Percentiles rank a stretch among this genome's conserved stretches.
These are phyloP conservation scores for Zizania latifolia DNA, from an alignment of 176 grass and related monocot species.

Conservation along the genomic window DNA sequence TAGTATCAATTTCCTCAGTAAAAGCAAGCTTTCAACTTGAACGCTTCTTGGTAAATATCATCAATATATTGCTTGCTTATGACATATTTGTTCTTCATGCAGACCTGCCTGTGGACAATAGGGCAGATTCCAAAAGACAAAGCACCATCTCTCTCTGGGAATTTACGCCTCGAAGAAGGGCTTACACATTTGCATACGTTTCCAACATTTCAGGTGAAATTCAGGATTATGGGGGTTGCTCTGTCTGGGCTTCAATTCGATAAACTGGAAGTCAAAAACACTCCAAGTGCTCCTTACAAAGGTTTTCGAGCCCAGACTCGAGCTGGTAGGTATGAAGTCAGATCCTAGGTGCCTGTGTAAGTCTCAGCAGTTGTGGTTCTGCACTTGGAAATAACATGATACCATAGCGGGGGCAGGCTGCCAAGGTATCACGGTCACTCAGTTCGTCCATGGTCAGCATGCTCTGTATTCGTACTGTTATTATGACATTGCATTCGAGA, in stretches of 20 bases:
- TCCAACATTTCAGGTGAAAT: conserved; percentile 74
- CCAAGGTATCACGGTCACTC: neutral
- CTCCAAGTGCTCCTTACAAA: conserved; percentile 64
- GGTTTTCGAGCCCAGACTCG: conserved; percentile 89
- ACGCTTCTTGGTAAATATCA: neutral
- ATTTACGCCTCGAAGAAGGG: conserved; percentile 67
- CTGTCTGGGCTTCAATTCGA: conserved; percentile 89
- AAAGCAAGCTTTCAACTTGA: neutral
- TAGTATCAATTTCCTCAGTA: neutral
- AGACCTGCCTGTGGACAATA: conserved; percentile 89
- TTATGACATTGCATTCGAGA: neutral
- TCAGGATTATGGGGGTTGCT: conserved; percentile 86
- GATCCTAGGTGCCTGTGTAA: conserved; percentile 41
- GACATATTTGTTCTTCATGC: neutral
- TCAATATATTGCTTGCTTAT: conserved; percentile 9
- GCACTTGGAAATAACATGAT: neutral
- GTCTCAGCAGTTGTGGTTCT: neutral
- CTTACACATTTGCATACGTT: conserved; percentile 56
- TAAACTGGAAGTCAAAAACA: conserved; percentile 75
- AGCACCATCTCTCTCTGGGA: conserved; percentile 71
- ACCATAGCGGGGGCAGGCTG: neutral
- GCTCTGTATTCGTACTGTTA: neutral
- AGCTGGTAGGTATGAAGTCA: conserved; percentile 82
- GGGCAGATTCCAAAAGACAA: conserved; percentile 95
- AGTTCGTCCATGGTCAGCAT: neutral